A percentile compares a stretch with the other conserved stretches of the same genome.
These are phyloP conservation scores for Blastobotrys arbuscula DNA, from an alignment of 1,139 yeast species.

Conservation along the genomic window DNA sequence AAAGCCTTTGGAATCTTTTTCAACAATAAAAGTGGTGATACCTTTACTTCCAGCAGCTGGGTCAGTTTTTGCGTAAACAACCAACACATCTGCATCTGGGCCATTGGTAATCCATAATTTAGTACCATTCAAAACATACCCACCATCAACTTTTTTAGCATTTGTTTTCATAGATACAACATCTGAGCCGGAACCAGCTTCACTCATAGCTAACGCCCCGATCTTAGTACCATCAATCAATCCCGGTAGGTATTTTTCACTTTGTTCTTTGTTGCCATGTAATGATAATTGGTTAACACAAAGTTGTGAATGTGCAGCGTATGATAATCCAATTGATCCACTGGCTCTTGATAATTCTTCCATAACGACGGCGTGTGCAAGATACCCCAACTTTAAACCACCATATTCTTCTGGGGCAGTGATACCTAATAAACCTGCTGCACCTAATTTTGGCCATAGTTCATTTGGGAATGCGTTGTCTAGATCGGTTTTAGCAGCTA, in stretches of 20 bases:
- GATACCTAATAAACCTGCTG: slow-evolving; percentile 34
- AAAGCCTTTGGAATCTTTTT: slow-evolving; percentile 30
- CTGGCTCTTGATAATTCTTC: slow-evolving; percentile 33
- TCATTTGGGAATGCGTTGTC: slow-evolving; percentile 32
- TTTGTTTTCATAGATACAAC: slow-evolving; percentile 33
- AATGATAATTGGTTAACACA: slow-evolving; percentile 33
- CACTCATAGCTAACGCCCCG: slow-evolving; percentile 35
- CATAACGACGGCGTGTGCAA: slow-evolving; percentile 34
- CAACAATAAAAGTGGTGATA: slow-evolving; percentile 33
- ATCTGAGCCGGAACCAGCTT: slow-evolving; percentile 35
- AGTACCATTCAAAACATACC: slow-evolving; percentile 33
- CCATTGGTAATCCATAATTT: slow-evolving; percentile 38
- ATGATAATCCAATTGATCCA: slow-evolving; percentile 33
- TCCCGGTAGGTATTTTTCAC: slow-evolving; percentile 31
- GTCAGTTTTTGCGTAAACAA: slow-evolving; percentile 35
- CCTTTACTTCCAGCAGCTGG: slow-evolving; percentile 32
- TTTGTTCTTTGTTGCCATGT: slow-evolving; percentile 29
- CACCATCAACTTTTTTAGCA: slow-evolving; percentile 29
- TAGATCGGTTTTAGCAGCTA: slow-evolving; percentile 30
- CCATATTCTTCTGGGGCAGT: slow-evolving; percentile 35
- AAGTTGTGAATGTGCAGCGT: slow-evolving; percentile 35
- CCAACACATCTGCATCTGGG: slow-evolving; percentile 33
- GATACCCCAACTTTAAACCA: slow-evolving; percentile 32
- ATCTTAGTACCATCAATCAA: slow-evolving; percentile 30
- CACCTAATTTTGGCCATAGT: slow-evolving; percentile 34